Conservation (phyloP, 371 early-diverging fungal genomes). For the Conidiobolus incongruus region DNA sequence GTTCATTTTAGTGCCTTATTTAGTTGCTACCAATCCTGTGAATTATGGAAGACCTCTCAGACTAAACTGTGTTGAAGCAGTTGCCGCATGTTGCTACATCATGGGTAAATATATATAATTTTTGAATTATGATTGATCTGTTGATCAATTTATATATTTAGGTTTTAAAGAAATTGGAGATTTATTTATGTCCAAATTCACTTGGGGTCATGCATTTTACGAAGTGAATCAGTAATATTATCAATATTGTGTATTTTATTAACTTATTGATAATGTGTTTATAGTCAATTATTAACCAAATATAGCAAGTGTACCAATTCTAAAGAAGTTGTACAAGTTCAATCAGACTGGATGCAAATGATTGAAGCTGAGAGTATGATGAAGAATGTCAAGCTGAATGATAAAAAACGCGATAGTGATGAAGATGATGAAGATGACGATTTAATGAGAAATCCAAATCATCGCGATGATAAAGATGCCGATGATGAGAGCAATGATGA, state of each 20-base stretch:
- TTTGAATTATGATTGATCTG: not conserved
- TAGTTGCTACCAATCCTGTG: constrained; percentile 97
- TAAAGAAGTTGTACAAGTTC: constrained; percentile 56
- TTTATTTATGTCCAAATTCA: constrained; percentile 73
- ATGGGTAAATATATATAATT: constrained; percentile 43
- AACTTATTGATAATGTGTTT: not conserved
- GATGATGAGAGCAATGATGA: constrained; percentile 21
- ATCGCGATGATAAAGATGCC: constrained; percentile 2
- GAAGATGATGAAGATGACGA: too few relatives aligned
- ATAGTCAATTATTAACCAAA: constrained; percentile 37
- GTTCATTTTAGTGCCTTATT: constrained; percentile 56
- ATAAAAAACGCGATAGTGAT: constrained; percentile 4
- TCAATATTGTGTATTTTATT: not conserved
- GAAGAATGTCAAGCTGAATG: constrained; percentile 10
- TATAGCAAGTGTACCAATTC: constrained; percentile 78
- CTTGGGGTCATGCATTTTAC: constrained; percentile 92
- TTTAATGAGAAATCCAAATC: too few relatives aligned
- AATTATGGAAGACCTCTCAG: constrained; percentile 98
- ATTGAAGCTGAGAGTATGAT: constrained; percentile 27
- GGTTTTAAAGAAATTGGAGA: constrained; percentile 67
- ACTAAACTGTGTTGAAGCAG: constrained; percentile 98
- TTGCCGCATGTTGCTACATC: constrained; percentile 92
- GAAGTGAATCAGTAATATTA: constrained; percentile 36
- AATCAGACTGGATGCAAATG: constrained; percentile 53
- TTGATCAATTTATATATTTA: constrained; percentile 3